Evolutionary conservation across 768 basidiomycete species (phyloP), one percentile per base, ranked within the genome.

Genomic region (Lanmaoa pseudosensibilis): DNA sequence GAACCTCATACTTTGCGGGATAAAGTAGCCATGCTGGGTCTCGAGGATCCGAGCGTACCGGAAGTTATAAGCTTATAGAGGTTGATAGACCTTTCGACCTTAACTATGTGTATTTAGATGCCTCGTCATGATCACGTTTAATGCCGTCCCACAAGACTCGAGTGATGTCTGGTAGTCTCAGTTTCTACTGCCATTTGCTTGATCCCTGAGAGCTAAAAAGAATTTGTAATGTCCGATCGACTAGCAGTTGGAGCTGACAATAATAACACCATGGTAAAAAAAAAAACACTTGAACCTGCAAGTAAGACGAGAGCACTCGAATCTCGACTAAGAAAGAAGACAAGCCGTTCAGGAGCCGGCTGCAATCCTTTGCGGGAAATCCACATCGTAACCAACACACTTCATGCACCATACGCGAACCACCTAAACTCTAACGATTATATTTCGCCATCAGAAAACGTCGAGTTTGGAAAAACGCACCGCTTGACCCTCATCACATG

Each of bases 81-180:
- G 9, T 46, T 34, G 50, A 49, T 48, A 30, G 47, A 36, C 32
- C 38, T 38, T 34, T 27, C 34, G 30, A 36, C n/a, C 34, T 54
- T 65, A 65, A 68, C 43, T 66, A 70, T 69, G 52, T 34, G 10
- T 68, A 68, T 60, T 70, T 70, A 70, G 51, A 51, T 25, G 16
- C 34, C 7, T 44, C 21, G n/a, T 30, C 40, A 44, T 44, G 55
- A 48, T 40, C 23, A 46, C 27, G 36, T 48, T 37, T 45, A 57
- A 61, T 56, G 48, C 19, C 36, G 21, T 57, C 33, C 10, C 37
- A 40, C 23, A 9, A 40, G 37, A 45, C 27, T 38, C 16, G 19
- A 27, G 18, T 12, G 27, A 19, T 45, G 40, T 36, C 27, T 32
- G 23, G 27, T 46, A 27, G 32, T 32, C 21, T n/a, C 32, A 30